Percentiles rank a stretch among this genome's conserved stretches.
Evolutionary conservation across 2,329 filamentous ascomycete species (phyloP).

Genomic region (Scedosporium apiospermum): DNA sequence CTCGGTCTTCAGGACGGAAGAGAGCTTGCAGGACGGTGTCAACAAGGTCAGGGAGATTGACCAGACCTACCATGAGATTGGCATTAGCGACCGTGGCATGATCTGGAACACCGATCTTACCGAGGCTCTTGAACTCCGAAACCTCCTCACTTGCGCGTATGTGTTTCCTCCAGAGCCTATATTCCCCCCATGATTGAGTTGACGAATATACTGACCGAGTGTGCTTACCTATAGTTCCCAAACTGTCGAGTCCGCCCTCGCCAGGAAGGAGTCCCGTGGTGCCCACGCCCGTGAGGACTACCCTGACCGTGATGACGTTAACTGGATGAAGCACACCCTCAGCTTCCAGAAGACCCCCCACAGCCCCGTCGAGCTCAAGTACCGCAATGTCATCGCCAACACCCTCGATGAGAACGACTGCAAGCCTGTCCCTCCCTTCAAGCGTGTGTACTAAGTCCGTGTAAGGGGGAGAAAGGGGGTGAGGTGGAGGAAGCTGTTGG

Average conservation of each 20-base stretch:
- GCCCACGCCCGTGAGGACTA: slow-evolving; percentile 95
- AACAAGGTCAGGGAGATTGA: slow-evolving; percentile 81
- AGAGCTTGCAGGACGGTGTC: slow-evolving; percentile 89
- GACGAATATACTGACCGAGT: slow-evolving; percentile 7
- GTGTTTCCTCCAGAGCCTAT: slow-evolving; percentile 25
- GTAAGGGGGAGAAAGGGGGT: not conserved
- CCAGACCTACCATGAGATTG: slow-evolving; percentile 67
- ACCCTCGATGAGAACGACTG: slow-evolving; percentile 95
- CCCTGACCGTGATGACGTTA: slow-evolving; percentile 87
- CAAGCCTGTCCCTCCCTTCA: slow-evolving; percentile 93
- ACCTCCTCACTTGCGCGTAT: slow-evolving; percentile 92
- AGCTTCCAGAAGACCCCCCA: slow-evolving; percentile 93
- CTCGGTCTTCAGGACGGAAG: slow-evolving; percentile 90
- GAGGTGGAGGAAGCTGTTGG: slow-evolving; percentile 6
- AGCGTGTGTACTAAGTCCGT: slow-evolving; percentile 70
- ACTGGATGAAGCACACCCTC: slow-evolving; percentile 99
- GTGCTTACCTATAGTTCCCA: slow-evolving; percentile 50
- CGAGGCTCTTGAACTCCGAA: slow-evolving; percentile 90
- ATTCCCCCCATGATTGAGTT: not conserved
- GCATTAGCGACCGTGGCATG: slow-evolving; percentile 98
- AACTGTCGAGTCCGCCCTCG: slow-evolving; percentile 83
- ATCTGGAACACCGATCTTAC: slow-evolving; percentile 99
- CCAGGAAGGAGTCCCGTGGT: slow-evolving; percentile 94
- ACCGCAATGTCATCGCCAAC: slow-evolving; percentile 70
- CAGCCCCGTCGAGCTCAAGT: slow-evolving; percentile 74